Conservation (phyloP, 2,329 filamentous ascomycete species). For the Colletotrichum acutatum region DNA sequence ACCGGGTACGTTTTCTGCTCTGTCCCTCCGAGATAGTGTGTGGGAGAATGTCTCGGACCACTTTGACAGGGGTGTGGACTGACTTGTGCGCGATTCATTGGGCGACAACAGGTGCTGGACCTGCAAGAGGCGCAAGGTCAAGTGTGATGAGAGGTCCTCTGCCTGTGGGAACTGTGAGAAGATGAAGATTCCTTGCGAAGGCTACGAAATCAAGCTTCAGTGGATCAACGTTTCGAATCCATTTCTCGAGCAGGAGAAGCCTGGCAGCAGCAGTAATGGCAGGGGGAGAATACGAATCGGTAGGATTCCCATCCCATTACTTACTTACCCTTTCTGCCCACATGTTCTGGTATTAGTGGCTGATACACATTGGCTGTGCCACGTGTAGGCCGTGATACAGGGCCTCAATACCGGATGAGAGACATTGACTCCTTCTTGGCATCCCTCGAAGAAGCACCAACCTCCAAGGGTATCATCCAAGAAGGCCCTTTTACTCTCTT, state of each 20-base stretch:
- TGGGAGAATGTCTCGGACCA: not conserved
- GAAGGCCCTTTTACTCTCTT: not conserved
- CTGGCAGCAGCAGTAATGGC: not conserved
- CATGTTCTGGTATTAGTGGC: not conserved
- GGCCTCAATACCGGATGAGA: not conserved
- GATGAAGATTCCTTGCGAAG: conserved; percentile 8
- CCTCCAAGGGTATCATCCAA: not conserved
- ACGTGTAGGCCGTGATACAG: not conserved
- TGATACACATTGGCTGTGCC: not conserved
- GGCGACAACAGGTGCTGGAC: conserved; percentile 19
- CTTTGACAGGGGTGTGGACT: not conserved
- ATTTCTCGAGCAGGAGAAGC: not conserved
- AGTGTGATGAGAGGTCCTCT: conserved; percentile 6
- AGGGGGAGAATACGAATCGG: conserved; percentile 4
- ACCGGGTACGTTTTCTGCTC: not conserved
- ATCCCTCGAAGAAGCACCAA: not conserved
- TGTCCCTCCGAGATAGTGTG: not conserved
- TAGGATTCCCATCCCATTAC: not conserved
- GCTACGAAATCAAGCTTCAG: conserved; percentile 11
- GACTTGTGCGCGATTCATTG: not conserved
- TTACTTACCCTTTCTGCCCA: not conserved
- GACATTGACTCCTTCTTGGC: not conserved
- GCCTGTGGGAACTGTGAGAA: conserved; percentile 16
- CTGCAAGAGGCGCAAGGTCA: conserved; percentile 18
- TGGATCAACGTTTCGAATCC: conserved; percentile 6